phyloP scores from a whole-genome alignment of 306 rosid genomes.

The Quercus robur region DNA sequence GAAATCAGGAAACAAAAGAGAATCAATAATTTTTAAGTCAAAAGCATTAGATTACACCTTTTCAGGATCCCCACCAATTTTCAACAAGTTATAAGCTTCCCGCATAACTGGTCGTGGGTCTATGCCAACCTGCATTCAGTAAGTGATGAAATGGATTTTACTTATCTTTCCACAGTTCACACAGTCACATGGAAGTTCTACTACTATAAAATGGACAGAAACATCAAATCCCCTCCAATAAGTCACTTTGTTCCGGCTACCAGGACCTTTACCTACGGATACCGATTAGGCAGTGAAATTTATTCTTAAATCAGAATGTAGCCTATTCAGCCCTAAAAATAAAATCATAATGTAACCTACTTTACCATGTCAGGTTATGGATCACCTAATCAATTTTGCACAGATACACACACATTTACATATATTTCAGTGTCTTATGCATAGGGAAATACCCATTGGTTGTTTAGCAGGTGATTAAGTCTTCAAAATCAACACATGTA shows the following conservation, averaged over 20 bases:
- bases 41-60: conserved; percentile 40
- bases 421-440: not conserved
- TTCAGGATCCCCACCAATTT: conserved; percentile 85
- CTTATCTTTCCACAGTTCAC: not conserved
- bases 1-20: not conserved
- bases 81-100: conserved; percentile 74
- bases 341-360: not conserved
- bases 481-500: not conserved
- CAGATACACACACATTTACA: not conserved
- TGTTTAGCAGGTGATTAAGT: not conserved
- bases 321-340: no score
- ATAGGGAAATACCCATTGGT: not conserved
- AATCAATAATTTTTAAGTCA: not conserved
- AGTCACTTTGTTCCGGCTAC: not conserved
- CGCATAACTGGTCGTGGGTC: conserved; percentile 84
- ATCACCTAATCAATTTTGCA: not conserved
- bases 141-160: not conserved
- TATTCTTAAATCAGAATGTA: not conserved
- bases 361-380: not conserved
- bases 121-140: conserved; percentile 69
- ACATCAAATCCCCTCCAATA: not conserved
- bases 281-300: not conserved
- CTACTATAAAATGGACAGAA: not conserved
- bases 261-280: not conserved
- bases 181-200: not conserved